phyloP scores from a whole-genome alignment of 2,329 filamentous ascomycete species.

The Arthrinium phaeospermum region DNA sequence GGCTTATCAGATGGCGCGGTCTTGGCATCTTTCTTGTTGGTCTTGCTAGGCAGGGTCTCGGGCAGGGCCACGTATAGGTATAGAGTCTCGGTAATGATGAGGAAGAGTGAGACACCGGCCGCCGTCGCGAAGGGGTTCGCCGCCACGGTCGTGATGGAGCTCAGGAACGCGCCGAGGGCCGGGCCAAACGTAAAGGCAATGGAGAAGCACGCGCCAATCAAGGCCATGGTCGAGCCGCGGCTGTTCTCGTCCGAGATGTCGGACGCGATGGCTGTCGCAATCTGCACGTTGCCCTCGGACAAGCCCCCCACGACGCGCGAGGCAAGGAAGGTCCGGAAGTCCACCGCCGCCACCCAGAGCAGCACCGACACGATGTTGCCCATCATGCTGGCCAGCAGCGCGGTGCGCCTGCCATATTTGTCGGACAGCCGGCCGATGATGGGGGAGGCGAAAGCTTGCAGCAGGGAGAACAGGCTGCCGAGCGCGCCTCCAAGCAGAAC shows the following conservation, averaged over 20 bases:
- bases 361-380: slow-evolving; percentile 94
- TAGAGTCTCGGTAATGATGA: slow-evolving; percentile 85
- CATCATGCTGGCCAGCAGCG: slow-evolving; percentile 87
- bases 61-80: slow-evolving; percentile 87
- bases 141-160: slow-evolving; percentile 76
- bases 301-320: slow-evolving; percentile 90
- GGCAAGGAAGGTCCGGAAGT: slow-evolving; percentile 96
- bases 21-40: slow-evolving; percentile 37
- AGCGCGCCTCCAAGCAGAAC: slow-evolving; percentile 92
- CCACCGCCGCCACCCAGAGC: slow-evolving; percentile 90
- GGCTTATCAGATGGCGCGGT: slow-evolving; percentile 35
- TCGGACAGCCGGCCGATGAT: slow-evolving; percentile 90
- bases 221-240: slow-evolving; percentile 90
- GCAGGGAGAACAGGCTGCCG: slow-evolving; percentile 87
- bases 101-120: slow-evolving; percentile 81
- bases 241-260: slow-evolving; percentile 89
- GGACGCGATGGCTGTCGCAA: slow-evolving; percentile 94
- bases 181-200: slow-evolving; percentile 97
- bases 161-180: slow-evolving; percentile 85
- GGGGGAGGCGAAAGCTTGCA: slow-evolving; percentile 91
- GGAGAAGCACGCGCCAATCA: slow-evolving; percentile 95
- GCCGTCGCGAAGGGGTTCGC: slow-evolving; percentile 94
- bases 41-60: slow-evolving; percentile 77
- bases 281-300: slow-evolving; percentile 95
- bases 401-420: slow-evolving; percentile 82